Evolutionary conservation across 805 yeast genomes (phyloP), one percentile per base, ranked within the genome.

Genomic region (Candida verbasci): DNA sequence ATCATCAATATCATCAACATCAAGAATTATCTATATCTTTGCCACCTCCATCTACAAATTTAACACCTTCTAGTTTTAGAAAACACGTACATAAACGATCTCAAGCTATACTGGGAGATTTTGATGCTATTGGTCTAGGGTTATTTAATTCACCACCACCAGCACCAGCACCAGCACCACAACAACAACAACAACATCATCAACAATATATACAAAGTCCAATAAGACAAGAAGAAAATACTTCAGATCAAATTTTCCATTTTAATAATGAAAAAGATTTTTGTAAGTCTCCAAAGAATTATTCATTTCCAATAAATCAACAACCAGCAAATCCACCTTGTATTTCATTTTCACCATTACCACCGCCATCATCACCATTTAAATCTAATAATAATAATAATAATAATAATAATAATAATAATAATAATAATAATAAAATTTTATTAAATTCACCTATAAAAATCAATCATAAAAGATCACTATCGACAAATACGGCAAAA

Each of bases 101-200:
- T 0, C 88, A 91, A 16, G 95, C 95, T 0, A 81, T 87, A 6
- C 83, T 93, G 7, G 93, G 93, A 3, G 95, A 87, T 54, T 83
- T 86, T 53, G 93, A 84, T 47, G 52, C 53, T 7, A 47, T 53
- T 34, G 71, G 69, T 6, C 44, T 62, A 24, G 70, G 70, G 1
- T 43, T 64, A 24, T 60, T 62, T 35, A 55, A 62, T 5, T 58
- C 63, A 3, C 52, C 58, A n/a, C 46, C 47, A 18, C 34, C 35
- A 9, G 38, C 31, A 30, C 31, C 38, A 20, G 15, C 31, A 17
- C 29, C 29, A 9, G 35, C 42, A 30, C 16, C 24, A 38, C 23
- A 39, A n/a, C n/a, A n/a, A n/a, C n/a, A n/a, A n/a, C n/a, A n/a
- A n/a, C n/a, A n/a, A n/a, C n/a, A n/a, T n/a, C n/a, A n/a, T n/a